phyloP scores from a whole-genome alignment of 2,329 filamentous ascomycete species.

The Colletotrichum chrysophilum region DNA sequence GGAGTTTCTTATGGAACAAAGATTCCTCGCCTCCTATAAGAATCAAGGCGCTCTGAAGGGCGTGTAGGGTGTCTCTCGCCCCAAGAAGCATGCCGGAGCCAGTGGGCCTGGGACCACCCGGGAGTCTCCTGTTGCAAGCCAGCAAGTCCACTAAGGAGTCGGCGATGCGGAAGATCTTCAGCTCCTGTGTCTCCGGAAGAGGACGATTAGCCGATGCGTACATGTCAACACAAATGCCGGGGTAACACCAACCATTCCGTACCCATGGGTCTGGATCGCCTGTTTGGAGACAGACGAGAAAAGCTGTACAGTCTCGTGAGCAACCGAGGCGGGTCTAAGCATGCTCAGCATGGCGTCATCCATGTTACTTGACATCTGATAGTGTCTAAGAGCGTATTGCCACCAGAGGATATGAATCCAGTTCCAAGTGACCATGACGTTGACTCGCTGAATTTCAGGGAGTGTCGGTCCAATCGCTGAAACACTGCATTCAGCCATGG shows the following conservation, averaged over 20 bases:
- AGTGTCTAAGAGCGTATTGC: slow-evolving; percentile 31
- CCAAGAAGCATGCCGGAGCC: background rate
- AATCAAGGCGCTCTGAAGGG: background rate
- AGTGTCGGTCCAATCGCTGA: slow-evolving; percentile 22
- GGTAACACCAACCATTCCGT: background rate
- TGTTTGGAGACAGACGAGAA: background rate
- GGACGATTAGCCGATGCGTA: background rate
- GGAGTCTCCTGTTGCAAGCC: background rate
- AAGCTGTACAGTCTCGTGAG: slow-evolving; percentile 16
- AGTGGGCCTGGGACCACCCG: background rate
- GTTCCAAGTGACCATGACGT: slow-evolving; percentile 31
- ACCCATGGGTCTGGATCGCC: background rate
- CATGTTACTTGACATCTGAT: slow-evolving; percentile 28
- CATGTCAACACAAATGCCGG: background rate
- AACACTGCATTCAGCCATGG: background rate
- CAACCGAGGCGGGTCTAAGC: slow-evolving; percentile 29
- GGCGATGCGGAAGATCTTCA: background rate
- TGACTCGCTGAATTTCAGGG: slow-evolving; percentile 28
- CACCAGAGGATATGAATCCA: slow-evolving; percentile 31
- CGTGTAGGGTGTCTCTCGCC: background rate
- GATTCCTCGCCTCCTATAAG: background rate
- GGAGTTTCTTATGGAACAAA: background rate
- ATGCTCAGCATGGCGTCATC: slow-evolving; percentile 29
- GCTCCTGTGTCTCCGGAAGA: accelerated
- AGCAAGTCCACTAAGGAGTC: background rate